Evolutionary conservation across 2,329 filamentous ascomycete species (phyloP).

Genomic region (Alternaria atra): DNA sequence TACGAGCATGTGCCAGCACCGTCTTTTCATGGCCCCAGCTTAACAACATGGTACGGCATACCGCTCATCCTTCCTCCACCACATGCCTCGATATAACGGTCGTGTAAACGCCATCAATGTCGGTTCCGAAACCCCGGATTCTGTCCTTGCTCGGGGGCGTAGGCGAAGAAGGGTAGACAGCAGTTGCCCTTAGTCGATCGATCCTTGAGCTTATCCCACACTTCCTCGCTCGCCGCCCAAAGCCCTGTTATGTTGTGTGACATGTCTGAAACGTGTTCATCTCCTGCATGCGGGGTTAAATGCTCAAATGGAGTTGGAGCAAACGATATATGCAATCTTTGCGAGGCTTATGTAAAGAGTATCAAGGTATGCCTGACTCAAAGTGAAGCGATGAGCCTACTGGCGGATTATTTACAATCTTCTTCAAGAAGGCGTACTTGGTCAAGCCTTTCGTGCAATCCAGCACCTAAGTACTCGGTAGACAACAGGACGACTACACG

Average conservation of each 20-base stretch:
- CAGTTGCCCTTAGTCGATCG: neutral
- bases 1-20: neutral
- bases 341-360: neutral
- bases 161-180: neutral
- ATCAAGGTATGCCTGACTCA: too few species aligned
- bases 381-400: neutral
- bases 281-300: neutral
- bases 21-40: neutral
- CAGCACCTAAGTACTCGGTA: neutral
- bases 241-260: conserved; percentile 14
- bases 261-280: conserved; percentile 28
- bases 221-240: neutral
- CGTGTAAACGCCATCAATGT: conserved; percentile 1
- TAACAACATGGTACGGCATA: neutral
- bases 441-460: neutral
- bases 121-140: conserved; percentile 3
- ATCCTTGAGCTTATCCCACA: neutral
- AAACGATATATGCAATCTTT: too few species aligned
- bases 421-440: neutral
- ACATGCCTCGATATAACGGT: neutral
- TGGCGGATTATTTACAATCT: too few species aligned
- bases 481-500: neutral
- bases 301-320: neutral
- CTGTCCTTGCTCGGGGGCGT: neutral
- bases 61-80: neutral